These are phyloP conservation scores for Colletotrichum sp. DNA, from an alignment of 2,329 filamentous ascomycete species.

Conservation along the genomic window DNA sequence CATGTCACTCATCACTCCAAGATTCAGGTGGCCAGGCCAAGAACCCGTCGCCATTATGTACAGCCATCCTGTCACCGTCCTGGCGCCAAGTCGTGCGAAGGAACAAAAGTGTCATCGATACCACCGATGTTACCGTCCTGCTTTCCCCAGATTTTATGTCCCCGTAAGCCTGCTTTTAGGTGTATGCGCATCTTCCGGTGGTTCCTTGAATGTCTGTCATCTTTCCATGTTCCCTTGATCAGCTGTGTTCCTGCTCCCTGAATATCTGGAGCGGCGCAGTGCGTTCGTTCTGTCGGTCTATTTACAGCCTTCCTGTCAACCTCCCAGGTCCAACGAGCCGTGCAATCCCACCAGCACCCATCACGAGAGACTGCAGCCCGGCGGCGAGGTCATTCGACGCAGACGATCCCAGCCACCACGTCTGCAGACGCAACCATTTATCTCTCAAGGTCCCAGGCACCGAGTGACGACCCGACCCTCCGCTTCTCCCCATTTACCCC, in stretches of 20 bases:
- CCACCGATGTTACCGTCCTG: not conserved
- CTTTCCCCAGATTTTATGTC: slow-evolving; percentile 6
- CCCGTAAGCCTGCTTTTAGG: not conserved
- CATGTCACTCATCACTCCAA: not conserved
- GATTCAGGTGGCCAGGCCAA: not conserved
- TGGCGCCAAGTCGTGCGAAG: slow-evolving; percentile 1
- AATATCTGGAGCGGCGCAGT: not conserved
- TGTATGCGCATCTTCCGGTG: not conserved
- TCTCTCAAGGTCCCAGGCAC: not conserved
- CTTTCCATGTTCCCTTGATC: not conserved
- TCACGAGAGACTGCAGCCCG: not conserved
- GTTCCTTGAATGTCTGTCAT: not conserved
- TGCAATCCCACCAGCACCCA: not conserved
- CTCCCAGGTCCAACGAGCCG: not conserved
- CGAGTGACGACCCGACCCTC: not conserved
- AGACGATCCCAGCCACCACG: not conserved
- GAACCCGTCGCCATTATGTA: not conserved
- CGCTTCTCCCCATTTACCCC: not conserved
- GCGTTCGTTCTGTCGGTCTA: not conserved
- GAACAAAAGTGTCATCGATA: slow-evolving; percentile 7
- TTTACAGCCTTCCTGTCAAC: not conserved
- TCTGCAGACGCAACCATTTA: not conserved
- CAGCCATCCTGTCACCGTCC: not conserved
- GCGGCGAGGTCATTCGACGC: not conserved
- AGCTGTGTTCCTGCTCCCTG: not conserved